Conservation (phyloP, 257 asterid genomes). For the Linderniella brevidens region DNA sequence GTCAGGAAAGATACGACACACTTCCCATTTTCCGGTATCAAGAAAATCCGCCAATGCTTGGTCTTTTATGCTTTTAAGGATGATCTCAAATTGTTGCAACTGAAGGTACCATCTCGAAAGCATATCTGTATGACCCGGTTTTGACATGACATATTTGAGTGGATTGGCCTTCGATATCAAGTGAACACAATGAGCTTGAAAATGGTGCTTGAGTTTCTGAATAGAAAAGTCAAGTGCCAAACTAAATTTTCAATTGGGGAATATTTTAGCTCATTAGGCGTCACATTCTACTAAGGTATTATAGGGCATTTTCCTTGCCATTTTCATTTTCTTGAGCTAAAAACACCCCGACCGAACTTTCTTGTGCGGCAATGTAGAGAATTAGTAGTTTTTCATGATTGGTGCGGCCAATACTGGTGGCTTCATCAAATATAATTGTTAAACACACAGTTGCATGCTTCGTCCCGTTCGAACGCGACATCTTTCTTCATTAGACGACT, state of each 20-base stretch:
- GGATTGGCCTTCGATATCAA: not conserved
- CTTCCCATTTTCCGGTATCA: not conserved
- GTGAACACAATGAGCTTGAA: not conserved
- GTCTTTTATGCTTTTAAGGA: not conserved
- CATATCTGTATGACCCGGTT: not conserved
- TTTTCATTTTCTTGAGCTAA: not conserved
- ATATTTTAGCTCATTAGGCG: not conserved
- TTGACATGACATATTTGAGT: not conserved
- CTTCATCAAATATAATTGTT: not conserved
- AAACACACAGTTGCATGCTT: not conserved
- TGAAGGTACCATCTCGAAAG: not conserved
- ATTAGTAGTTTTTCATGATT: not conserved
- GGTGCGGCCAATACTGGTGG: not conserved
- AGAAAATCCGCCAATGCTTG: not conserved
- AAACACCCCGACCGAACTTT: not conserved
- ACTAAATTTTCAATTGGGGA: not conserved
- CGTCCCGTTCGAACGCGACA: not conserved
- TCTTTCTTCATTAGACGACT: not conserved
- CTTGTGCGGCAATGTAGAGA: not conserved
- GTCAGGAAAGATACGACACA: not conserved
- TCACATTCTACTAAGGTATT: not conserved
- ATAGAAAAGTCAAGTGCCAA: not conserved
- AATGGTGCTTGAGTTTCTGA: not conserved
- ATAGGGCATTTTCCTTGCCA: not conserved
- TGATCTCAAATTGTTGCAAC: not conserved